Conservation (phyloP, 306 rosid species). For the Trifolium pratense region DNA sequence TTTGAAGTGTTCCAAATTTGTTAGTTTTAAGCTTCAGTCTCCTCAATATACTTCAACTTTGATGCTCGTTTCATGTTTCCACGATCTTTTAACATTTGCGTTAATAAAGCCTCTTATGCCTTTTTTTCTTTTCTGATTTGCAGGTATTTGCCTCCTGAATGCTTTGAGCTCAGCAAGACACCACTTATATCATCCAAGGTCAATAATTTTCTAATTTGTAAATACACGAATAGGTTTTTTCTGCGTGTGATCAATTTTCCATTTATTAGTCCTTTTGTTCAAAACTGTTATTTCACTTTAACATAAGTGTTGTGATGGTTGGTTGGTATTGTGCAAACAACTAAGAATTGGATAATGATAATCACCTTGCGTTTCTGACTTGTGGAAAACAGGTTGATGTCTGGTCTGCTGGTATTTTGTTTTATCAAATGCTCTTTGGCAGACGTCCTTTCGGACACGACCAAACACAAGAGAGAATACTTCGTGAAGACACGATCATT, state of each 20-base stretch:
- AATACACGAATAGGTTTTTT: slow-evolving; percentile 6
- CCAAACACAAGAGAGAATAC: slow-evolving; percentile 93
- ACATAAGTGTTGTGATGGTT: slow-evolving; percentile 4
- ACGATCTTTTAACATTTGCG: slow-evolving; percentile 8
- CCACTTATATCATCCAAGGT: slow-evolving; percentile 99
- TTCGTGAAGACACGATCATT: slow-evolving; percentile 96
- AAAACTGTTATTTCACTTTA: slow-evolving; percentile 6
- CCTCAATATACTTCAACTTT: background rate
- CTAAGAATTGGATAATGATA: background rate
- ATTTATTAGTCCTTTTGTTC: background rate
- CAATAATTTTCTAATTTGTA: slow-evolving; percentile 6
- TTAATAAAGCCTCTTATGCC: background rate
- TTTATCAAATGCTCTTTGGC: slow-evolving; percentile 97
- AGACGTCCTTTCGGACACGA: slow-evolving; percentile 97
- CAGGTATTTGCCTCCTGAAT: slow-evolving; percentile 99
- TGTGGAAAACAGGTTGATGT: slow-evolving; percentile 84
- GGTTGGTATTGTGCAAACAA: slow-evolving; percentile 26
- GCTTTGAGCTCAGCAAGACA: slow-evolving; percentile 90
- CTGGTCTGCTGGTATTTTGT: slow-evolving; percentile 91
- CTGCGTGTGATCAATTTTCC: background rate
- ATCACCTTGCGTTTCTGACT: slow-evolving; percentile 9
- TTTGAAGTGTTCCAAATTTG: slow-evolving; percentile 23
- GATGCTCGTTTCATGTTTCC: slow-evolving; percentile 25
- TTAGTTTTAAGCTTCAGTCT: slow-evolving; percentile 19
- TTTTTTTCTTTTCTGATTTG: slow-evolving; percentile 36